Conservation (phyloP, 495 filamentous ascomycete species). For the Xylaria venustula region DNA sequence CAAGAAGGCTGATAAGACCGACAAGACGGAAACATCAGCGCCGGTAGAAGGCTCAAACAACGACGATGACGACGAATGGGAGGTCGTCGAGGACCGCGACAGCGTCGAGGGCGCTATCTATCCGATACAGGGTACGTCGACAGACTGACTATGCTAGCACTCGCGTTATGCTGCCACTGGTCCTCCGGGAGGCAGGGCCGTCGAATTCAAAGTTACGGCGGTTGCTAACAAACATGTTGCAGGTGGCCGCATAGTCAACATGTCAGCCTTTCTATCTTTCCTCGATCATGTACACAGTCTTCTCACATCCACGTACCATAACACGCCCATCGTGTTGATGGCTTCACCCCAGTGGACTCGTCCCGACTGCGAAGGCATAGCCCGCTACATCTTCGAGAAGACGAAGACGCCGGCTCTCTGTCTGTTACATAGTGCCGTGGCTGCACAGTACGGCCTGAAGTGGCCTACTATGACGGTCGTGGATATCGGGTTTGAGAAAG, state of each 20-base stretch:
- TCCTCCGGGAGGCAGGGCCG: neutral
- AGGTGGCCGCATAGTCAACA: conserved; percentile 81
- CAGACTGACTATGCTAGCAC: neutral
- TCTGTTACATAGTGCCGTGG: conserved; percentile 80
- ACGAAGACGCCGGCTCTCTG: conserved; percentile 90
- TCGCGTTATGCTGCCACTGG: neutral
- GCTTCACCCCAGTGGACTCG: conserved; percentile 82
- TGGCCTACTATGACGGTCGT: conserved; percentile 73
- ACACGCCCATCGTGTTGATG: conserved; percentile 85
- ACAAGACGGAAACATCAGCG: conserved; percentile 32
- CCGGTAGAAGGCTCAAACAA: conserved; percentile 34
- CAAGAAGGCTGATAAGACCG: conserved; percentile 40
- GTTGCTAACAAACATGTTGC: conserved; percentile 1
- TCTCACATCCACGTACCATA: conserved; percentile 84
- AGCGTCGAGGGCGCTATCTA: conserved; percentile 87
- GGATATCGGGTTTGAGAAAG: conserved; percentile 87
- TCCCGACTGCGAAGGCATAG: conserved; percentile 75
- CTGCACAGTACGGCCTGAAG: conserved; percentile 81
- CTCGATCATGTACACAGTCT: conserved; percentile 83
- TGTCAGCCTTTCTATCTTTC: conserved; percentile 88
- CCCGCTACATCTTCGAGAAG: conserved; percentile 93
- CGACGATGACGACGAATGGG: conserved; percentile 40
- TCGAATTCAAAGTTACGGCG: neutral
- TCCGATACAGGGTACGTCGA: conserved; percentile 60
- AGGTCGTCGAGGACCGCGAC: conserved; percentile 83